phyloP scores from a whole-genome alignment of 805 yeast genomes.

The Myxozyma nipponensis region DNA sequence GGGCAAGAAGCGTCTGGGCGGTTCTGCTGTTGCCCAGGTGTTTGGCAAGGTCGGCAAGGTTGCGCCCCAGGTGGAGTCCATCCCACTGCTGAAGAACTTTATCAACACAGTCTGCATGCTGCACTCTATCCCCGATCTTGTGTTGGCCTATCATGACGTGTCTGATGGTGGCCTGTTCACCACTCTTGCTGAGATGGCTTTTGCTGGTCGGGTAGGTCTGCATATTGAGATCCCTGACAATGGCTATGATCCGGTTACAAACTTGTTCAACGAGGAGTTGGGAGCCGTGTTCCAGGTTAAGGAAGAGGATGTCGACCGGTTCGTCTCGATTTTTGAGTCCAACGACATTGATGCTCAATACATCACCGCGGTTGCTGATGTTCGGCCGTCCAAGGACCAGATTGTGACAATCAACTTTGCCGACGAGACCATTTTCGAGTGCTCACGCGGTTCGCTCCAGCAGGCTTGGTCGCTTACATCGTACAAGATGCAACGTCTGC shows the following conservation, averaged over 20 bases:
- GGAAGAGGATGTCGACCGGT: slow-evolving; percentile 49
- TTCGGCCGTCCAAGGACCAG: slow-evolving; percentile 49
- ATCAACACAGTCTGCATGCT: slow-evolving; percentile 64
- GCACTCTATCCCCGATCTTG: slow-evolving; percentile 58
- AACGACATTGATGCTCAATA: slow-evolving; percentile 55
- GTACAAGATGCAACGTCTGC: slow-evolving; percentile 78
- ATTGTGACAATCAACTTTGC: slow-evolving; percentile 18
- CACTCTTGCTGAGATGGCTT: slow-evolving; percentile 90
- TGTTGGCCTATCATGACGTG: slow-evolving; percentile 89
- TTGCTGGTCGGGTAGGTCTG: slow-evolving; percentile 88
- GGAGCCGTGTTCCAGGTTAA: slow-evolving; percentile 93
- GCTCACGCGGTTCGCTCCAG: slow-evolving; percentile 44
- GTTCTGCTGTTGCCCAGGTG: slow-evolving; percentile 92
- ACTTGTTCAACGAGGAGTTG: slow-evolving; percentile 85
- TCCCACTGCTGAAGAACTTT: slow-evolving; percentile 60
- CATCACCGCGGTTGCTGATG: slow-evolving; percentile 63
- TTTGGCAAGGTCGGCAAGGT: slow-evolving; percentile 79
- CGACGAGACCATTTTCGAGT: slow-evolving; percentile 14
- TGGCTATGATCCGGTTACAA: slow-evolving; percentile 47
- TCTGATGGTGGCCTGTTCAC: slow-evolving; percentile 94
- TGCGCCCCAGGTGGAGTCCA: slow-evolving; percentile 78
- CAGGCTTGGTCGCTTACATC: slow-evolving; percentile 85
- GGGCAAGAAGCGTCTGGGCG: slow-evolving; percentile 65
- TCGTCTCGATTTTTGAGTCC: slow-evolving; percentile 51
- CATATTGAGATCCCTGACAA: slow-evolving; percentile 43